phyloP scores from a whole-genome alignment of 192 early-diverging fungal species.

The Coemansia sp. region DNA sequence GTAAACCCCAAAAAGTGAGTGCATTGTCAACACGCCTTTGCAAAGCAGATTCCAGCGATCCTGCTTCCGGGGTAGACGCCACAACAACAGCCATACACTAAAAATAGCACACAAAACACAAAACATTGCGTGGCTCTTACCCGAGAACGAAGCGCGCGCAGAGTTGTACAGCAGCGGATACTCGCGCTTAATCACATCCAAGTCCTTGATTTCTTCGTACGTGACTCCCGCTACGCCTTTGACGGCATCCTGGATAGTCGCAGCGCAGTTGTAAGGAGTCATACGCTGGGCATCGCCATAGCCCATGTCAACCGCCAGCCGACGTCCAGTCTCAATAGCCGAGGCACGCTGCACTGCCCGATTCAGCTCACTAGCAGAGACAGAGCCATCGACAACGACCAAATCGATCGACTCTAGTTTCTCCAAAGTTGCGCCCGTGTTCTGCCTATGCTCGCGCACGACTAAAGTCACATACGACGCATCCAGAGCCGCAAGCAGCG shows the following conservation, averaged over 20 bases:
- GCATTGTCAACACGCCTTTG: not conserved
- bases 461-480: constrained; percentile 77
- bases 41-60: not conserved
- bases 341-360: constrained; percentile 55
- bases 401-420: constrained; percentile 63
- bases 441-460: constrained; percentile 67
- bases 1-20: not conserved
- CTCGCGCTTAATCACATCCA: constrained; percentile 68
- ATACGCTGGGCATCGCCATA: constrained; percentile 85
- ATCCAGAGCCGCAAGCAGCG: constrained; percentile 69
- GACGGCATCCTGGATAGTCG: constrained; percentile 68
- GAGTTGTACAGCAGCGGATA: constrained; percentile 85
- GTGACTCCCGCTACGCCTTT: constrained; percentile 56
- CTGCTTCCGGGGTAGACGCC: not conserved
- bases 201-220: constrained; percentile 65
- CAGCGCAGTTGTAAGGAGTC: constrained; percentile 73
- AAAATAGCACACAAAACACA: constrained; percentile 1
- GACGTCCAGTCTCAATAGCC: constrained; percentile 75
- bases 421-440: constrained; percentile 48
- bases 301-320: constrained; percentile 77
- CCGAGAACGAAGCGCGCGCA: constrained; percentile 65
- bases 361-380: constrained; percentile 15
- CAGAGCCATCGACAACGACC: constrained; percentile 34
- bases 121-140: constrained; percentile 38
- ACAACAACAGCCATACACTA: constrained; percentile 3